Base-by-base conservation (phyloP, 2,329 filamentous ascomycete species). In the Tetracladium maxilliforme region DNA sequence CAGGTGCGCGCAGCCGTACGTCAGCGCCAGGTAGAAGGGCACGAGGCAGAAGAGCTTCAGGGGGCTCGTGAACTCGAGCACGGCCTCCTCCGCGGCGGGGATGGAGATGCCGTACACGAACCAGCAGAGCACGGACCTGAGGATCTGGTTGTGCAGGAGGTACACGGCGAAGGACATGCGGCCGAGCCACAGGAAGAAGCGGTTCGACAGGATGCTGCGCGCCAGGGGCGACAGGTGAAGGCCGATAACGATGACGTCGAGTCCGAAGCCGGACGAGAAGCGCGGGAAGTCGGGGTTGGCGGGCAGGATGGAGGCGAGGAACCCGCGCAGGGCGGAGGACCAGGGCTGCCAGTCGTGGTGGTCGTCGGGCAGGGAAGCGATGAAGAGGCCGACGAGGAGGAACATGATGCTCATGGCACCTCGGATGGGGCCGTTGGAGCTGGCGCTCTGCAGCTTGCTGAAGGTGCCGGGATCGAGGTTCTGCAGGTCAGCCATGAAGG, bases 91-190 rank as follows among this genome's bases (percentile, higher is more conserved):
- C 10, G 35, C 29, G 10, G 41, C 37, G 9, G 53, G 49, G 3
- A 47, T 37, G 23, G 37, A 38, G 22, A 59, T 44, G 10, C 62
- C 55, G 31, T 61, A 74, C 9, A 71, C 47, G 51, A 74, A 57
- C 64, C 67, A 74, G 14, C 64, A 61, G 10, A 75, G 51, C 6
- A 72, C 43, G 14, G 60, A 64, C 29, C 70, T 62, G 35, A 74
- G 58, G 16, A 75, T 51, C 1, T 63, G 60, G 21, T 70, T 70
- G 44, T 76, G 70, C 12, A 75, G 47, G 6, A 76, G 56, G 37
- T 75, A 75, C 10, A 76, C 64, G 2, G 70, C 67, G 37, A 74
- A 74, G 22, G 64, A 70, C 47, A 73, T 62, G 38, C 64, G 65
- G 22, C 70, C 70, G 9, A 75, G 58, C 59, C 68, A 75, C 22